Base-by-base conservation (phyloP, 2,329 filamentous ascomycete genomes). In the Microcera coccophila region DNA sequence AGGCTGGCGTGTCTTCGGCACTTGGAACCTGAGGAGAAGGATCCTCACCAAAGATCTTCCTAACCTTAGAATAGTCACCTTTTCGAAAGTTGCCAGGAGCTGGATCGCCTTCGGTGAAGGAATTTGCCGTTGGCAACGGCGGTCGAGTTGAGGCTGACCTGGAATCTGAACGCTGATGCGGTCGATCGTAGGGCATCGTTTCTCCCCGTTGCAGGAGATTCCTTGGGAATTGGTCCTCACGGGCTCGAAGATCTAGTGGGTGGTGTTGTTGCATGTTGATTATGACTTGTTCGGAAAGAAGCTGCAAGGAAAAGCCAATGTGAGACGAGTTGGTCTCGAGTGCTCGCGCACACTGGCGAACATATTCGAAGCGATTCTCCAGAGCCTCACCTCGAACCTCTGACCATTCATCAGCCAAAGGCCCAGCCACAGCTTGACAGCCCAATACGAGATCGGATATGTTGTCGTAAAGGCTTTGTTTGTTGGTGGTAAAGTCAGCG, bases 381-480 rank as follows among this genome's bases (percentile, higher is more conserved):
- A 98, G 73, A 7, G 90, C 87, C 62, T 95, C 89, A 2, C 90
- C 89, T 33, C 90, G 82, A n/a, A 90, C 75, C 62, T 95, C 90
- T 4, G 90, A 82, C 93, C 93, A 98, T 67, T 98, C 93, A 62
- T 98, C 93, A 8, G 85, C 87, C 33, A 98, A 68, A 5, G 93
- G 93, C 8, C 88, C 88, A 5, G 90, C 87, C n/a, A 97, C 85
- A 18, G 87, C 82, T 66, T 98, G 93, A 59, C 90, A 96, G 45
- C 85, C 82, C 38, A 95, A 70, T 4, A 97, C 70, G 20, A 98
- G 77, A 62, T 97, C 93, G 8, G 90, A 90, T 42, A 95, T 85
- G 45, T 90, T 86, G 65, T 97, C 93, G 65, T 97, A 97, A 15
- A 95, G 74, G 55, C 85, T 87, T 64, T 98, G 93, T 67, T 97